Percentiles rank a stretch among this genome's conserved stretches.
These are phyloP conservation scores for Lichina pygmaea DNA, from an alignment of 495 filamentous ascomycete genomes.

Conservation along the genomic window DNA sequence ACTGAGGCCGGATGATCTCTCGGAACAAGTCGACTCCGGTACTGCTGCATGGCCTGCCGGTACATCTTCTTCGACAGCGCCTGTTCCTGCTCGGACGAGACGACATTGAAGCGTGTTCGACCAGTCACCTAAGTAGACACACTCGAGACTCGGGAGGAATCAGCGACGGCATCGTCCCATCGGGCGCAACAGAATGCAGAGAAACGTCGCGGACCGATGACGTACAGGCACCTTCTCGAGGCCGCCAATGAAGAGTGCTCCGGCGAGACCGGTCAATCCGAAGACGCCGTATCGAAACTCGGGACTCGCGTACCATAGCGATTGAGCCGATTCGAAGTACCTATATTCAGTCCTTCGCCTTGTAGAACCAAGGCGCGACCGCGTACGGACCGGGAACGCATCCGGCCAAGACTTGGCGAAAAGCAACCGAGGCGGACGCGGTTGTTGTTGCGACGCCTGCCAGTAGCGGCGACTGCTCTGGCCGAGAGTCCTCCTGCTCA, in stretches of 20 bases:
- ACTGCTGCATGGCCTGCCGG: slow-evolving; percentile 20
- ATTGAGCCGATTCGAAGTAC: not conserved
- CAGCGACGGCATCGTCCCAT: not conserved
- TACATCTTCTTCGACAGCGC: slow-evolving; percentile 25
- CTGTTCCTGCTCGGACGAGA: slow-evolving; percentile 27
- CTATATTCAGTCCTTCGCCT: no score
- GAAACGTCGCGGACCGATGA: not conserved
- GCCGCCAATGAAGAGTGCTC: slow-evolving; percentile 40
- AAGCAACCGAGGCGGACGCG: no score
- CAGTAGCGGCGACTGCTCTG: no score
- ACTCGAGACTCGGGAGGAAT: not conserved
- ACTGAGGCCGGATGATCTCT: slow-evolving; percentile 20
- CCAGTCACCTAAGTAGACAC: slow-evolving; percentile 24
- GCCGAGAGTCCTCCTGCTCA: no score
- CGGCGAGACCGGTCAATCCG: slow-evolving; percentile 12
- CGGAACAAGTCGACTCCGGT: slow-evolving; percentile 20
- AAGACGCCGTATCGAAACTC: slow-evolving; percentile 4
- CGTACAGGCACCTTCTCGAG: slow-evolving; percentile 48
- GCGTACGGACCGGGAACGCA: no score
- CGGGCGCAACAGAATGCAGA: not conserved
- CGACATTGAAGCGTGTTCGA: slow-evolving; percentile 57
- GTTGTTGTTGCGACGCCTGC: no score
- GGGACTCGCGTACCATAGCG: slow-evolving; percentile 1
- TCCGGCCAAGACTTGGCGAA: no score
- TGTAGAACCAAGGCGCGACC: no score